Base-by-base conservation (phyloP, 2,329 filamentous ascomycete genomes). In the Microsporum ferrugineum region DNA sequence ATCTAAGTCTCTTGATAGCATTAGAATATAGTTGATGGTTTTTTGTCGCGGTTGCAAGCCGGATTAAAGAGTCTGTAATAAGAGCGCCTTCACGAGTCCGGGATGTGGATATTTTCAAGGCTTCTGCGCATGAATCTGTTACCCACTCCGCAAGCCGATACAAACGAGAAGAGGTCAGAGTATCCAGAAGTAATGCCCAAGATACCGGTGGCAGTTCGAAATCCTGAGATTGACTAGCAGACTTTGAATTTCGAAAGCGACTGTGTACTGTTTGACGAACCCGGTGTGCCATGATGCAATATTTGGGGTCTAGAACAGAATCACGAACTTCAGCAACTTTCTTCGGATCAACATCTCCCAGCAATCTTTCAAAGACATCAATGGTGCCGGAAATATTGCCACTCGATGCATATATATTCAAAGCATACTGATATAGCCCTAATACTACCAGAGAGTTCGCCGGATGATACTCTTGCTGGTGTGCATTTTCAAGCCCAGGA, bases 101-200 rank as follows among this genome's bases (percentile, higher is more conserved):
- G 23, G 68, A 66, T 10, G 68, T 65, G 27, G 76, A 70, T 29
- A 85, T 81, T 2, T 80, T 63, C 81, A 59, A 17, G 27, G 39
- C 23, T 65, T 84, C 81, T 12, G 81, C 64, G 64, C 82, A 81
- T 7, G 76, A 66, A 0, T 77, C 78, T 60, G 78, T 76, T 10
- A 85, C 70, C 77, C 79, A 83, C 36, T 77, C 73, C 2, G 79
- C 82, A 59, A 84, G 73, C 14, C 77, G 75, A 62, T 76, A 79
- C 5, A 58, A 41, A 10, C 57, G 56, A 27, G 63, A 55, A 17
- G 58, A 56, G 14, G 58, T 62, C 14, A 63, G 58, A 17, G 23
- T 43, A 38, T 57, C 61, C 3, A 65, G 17, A 34, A 65, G 47
- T 27, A 63, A 39, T 14, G 55, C 38, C n/a, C 61, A 49, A 12